Conservation (phyloP, 331 rosid genomes). For the Pyracantha coccinea region DNA sequence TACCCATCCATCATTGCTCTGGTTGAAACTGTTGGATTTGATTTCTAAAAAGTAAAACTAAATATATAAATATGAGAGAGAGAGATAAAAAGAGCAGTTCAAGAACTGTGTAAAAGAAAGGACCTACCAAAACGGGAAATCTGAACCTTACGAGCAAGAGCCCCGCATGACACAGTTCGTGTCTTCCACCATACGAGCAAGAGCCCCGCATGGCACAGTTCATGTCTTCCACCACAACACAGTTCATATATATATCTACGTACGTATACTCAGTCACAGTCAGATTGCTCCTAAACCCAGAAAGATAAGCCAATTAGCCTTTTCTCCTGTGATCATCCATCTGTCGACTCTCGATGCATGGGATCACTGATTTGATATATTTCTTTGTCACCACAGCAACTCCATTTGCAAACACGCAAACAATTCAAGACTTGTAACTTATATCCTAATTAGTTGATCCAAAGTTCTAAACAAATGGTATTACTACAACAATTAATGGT, state of each 20-base stretch:
- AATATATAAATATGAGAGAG: neutral
- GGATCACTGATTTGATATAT: neutral
- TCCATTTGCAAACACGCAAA: neutral
- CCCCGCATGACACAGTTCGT: constrained; percentile 1
- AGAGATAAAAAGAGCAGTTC: neutral
- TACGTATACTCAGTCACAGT: neutral
- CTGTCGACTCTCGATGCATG: neutral
- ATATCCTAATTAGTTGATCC: neutral
- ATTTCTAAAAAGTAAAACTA: no score
- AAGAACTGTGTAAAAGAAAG: neutral
- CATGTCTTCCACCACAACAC: neutral
- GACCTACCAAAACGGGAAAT: constrained; percentile 7
- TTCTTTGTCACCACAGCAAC: constrained; percentile 4
- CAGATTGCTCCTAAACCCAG: neutral
- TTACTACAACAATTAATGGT: neutral
- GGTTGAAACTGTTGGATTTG: neutral
- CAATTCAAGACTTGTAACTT: neutral
- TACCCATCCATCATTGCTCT: neutral
- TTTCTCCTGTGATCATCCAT: neutral
- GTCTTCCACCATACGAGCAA: neutral
- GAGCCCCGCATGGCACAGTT: constrained; percentile 1
- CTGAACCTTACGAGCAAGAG: neutral
- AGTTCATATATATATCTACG: neutral
- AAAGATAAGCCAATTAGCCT: neutral
- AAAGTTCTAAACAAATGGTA: neutral